Conservation (phyloP, 2,329 filamentous ascomycete species). For the Exophiala sideris region DNA sequence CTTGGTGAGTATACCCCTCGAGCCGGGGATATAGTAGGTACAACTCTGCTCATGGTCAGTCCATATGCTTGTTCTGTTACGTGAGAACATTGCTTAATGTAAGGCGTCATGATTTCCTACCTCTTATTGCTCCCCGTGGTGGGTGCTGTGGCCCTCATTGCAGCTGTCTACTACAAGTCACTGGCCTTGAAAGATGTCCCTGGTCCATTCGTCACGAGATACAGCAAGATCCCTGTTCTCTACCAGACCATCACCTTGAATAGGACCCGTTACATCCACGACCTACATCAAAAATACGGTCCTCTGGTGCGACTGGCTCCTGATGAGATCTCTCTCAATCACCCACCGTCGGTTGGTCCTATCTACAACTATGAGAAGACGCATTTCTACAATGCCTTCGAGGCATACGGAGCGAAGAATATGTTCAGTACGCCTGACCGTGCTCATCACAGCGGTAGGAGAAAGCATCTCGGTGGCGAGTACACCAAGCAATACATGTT, state of each 20-base stretch:
- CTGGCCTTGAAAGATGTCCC: conserved; percentile 12
- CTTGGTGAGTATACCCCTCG: not conserved
- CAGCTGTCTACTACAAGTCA: conserved; percentile 8
- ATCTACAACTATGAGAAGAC: conserved; percentile 39
- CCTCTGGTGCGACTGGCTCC: conserved; percentile 71
- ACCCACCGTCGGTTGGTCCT: conserved; percentile 33
- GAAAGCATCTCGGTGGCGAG: conserved; percentile 10
- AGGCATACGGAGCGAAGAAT: conserved; percentile 25
- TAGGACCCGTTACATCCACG: conserved; percentile 24
- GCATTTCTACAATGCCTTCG: conserved; percentile 32
- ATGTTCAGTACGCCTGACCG: conserved; percentile 37
- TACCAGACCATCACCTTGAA: conserved; percentile 11
- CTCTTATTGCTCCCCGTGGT: conserved; percentile 4
- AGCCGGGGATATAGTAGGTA: conserved; percentile 6
- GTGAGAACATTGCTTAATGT: not conserved
- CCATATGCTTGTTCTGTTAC: conserved; percentile 1
- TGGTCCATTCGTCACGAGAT: conserved; percentile 13
- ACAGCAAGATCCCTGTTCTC: conserved; percentile 14
- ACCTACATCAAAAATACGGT: conserved; percentile 68
- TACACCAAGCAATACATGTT: conserved; percentile 9
- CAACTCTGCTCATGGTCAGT: not conserved
- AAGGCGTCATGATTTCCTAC: conserved; percentile 9
- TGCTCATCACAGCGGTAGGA: conserved; percentile 5
- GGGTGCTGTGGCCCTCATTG: conserved; percentile 7
- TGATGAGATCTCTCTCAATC: conserved; percentile 60